These are phyloP conservation scores for Arabidopsis arenosa DNA, from an alignment of 345 rosid species.

Conservation along the genomic window DNA sequence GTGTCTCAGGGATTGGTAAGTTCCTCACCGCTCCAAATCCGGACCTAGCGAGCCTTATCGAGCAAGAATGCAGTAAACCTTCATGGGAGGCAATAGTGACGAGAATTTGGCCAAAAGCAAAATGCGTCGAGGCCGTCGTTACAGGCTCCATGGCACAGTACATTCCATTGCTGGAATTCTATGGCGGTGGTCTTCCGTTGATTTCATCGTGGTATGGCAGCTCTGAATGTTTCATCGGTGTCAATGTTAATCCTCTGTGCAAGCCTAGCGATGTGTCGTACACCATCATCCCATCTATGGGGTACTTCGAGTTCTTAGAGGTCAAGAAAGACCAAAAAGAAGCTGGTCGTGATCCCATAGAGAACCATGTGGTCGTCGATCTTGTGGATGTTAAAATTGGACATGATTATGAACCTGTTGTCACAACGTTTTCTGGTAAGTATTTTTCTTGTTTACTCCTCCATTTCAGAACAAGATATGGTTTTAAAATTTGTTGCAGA, in stretches of 20 bases:
- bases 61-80: slow-evolving; percentile 51
- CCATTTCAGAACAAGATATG: not conserved
- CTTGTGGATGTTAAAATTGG: slow-evolving; percentile 76
- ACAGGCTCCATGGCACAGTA: slow-evolving; percentile 95
- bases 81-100: slow-evolving; percentile 88
- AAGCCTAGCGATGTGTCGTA: slow-evolving; percentile 82
- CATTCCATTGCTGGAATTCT: slow-evolving; percentile 69
- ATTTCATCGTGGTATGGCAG: slow-evolving; percentile 79
- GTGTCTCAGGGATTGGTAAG: slow-evolving; percentile 51
- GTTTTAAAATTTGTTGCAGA: not conserved
- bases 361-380: slow-evolving; percentile 49
- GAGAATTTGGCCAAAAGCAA: slow-evolving; percentile 78
- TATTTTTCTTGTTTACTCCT: not conserved
- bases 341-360: slow-evolving; percentile 5
- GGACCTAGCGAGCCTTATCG: slow-evolving; percentile 58
- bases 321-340: slow-evolving; percentile 53
- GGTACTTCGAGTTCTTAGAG: slow-evolving; percentile 79
- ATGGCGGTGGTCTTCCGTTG: slow-evolving; percentile 78
- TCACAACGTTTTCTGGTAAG: slow-evolving; percentile 82
- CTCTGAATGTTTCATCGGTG: slow-evolving; percentile 83
- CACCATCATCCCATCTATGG: slow-evolving; percentile 83
- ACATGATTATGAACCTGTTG: slow-evolving; percentile 69
- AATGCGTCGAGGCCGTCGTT: slow-evolving; percentile 76
- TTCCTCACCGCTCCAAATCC: slow-evolving; percentile 55
- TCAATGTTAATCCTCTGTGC: slow-evolving; percentile 68